A percentile compares a stretch with the other conserved stretches of the same genome.
phyloP scores from a whole-genome alignment of 2,329 filamentous ascomycete species.

The Coleophoma eucalyptorum region DNA sequence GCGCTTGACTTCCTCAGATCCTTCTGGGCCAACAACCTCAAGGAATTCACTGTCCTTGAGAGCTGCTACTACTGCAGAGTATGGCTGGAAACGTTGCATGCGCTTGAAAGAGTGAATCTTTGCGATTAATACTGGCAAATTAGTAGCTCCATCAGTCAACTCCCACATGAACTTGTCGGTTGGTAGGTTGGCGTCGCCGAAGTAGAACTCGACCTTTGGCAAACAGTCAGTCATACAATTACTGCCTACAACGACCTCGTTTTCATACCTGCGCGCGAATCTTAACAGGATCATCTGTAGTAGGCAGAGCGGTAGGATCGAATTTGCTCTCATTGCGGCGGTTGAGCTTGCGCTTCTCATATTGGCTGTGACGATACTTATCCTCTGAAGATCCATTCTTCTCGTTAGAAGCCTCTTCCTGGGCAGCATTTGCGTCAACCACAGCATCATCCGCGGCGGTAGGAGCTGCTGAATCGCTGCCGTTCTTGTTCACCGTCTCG shows the following conservation, averaged over 20 bases:
- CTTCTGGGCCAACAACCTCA: constrained; percentile 69
- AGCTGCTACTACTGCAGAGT: constrained; percentile 77
- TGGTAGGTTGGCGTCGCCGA: constrained; percentile 85
- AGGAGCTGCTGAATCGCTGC: constrained; percentile 7
- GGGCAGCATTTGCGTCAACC: constrained; percentile 11
- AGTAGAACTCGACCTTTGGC: constrained; percentile 86
- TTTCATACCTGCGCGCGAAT: constrained; percentile 61
- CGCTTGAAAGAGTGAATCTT: constrained; percentile 86
- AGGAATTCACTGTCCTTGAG: constrained; percentile 74
- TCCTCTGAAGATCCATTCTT: constrained; percentile 2
- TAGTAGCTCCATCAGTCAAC: constrained; percentile 71
- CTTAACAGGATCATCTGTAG: constrained; percentile 58
- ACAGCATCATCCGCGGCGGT: constrained; percentile 6
- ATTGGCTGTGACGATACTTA: constrained; percentile 1
- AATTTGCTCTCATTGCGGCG: constrained; percentile 47
- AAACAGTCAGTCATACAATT: too few relatives aligned
- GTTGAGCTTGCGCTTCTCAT: constrained; percentile 7
- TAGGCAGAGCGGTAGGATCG: constrained; percentile 48
- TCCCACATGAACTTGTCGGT: constrained; percentile 85
- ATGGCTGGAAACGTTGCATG: constrained; percentile 92
- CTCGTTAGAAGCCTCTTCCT: constrained; percentile 5
- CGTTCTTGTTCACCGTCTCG: constrained; percentile 11
- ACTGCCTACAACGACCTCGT: too few relatives aligned
- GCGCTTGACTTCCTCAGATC: constrained; percentile 69
- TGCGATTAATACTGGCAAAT: constrained; percentile 76